A percentile compares a stretch with the other conserved stretches of the same genome.
Evolutionary conservation across 495 filamentous ascomycete genomes (phyloP).

Genomic region (Penicillium lagena): DNA sequence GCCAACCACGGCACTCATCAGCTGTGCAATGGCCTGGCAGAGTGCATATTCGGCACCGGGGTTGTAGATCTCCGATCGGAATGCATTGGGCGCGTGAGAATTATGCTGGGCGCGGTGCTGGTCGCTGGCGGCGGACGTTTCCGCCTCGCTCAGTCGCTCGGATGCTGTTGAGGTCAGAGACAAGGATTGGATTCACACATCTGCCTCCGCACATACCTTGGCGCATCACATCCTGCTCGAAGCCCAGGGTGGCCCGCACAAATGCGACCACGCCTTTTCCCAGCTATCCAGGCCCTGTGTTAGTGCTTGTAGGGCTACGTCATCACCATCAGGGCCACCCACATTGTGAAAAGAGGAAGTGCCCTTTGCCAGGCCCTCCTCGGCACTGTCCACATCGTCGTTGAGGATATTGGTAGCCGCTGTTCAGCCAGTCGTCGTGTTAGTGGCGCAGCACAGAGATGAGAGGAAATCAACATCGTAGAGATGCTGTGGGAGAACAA

Average conservation of each 20-base stretch:
- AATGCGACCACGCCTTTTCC: slow-evolving; percentile 78
- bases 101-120: slow-evolving; percentile 62
- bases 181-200: no score
- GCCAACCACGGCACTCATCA: slow-evolving; percentile 84
- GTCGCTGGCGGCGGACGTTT: slow-evolving; percentile 69
- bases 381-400: slow-evolving; percentile 87
- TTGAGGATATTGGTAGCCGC: slow-evolving; percentile 71
- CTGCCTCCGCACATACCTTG: slow-evolving; percentile 45
- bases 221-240: slow-evolving; percentile 91
- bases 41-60: slow-evolving; percentile 81
- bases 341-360: slow-evolving; percentile 88
- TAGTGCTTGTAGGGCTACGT: neutral
- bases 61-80: slow-evolving; percentile 62
- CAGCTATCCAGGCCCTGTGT: slow-evolving; percentile 39
- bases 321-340: slow-evolving; percentile 11
- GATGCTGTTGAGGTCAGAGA: slow-evolving; percentile 46
- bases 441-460: neutral
- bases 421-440: slow-evolving; percentile 10
- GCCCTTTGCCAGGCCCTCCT: slow-evolving; percentile 62
- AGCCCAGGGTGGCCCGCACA: slow-evolving; percentile 79
- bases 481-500: neutral
- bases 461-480: no score
- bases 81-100: slow-evolving; percentile 38
- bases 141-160: slow-evolving; percentile 68
- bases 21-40: slow-evolving; percentile 69